Evolutionary conservation across 495 filamentous ascomycete species (phyloP), one percentile per base, ranked within the genome.

Genomic region (Lepidopterella palustris): DNA sequence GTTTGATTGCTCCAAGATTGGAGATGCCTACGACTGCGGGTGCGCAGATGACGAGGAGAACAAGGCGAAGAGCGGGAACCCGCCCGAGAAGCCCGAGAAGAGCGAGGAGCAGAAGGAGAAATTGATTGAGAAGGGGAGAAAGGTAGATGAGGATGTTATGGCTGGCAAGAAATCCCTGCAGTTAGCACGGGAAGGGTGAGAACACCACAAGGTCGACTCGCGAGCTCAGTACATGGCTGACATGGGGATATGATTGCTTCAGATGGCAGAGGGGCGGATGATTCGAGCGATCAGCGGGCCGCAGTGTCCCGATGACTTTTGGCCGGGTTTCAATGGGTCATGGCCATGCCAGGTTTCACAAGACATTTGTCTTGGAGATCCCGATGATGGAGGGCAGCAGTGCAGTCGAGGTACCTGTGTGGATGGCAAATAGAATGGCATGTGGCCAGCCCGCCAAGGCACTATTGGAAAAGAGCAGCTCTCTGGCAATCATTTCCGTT

Each of bases 1-100:
- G 53, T 97, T 96, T 71, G 90, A 97, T 70, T 98, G 93, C 67
- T 84, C 81, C 48, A 87, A 89, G 10, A 87, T 98, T 58, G 90
- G 90, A 2, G 89, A 95, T 58, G 87, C 89, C 64, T 98, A 98
- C 71, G 92, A 98, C 71, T 98, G 93, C 66, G 93, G 93, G 11
- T 98, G 93, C 71, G 88, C 84, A 2, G 91, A 89, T 27, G 89
- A 92, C 53, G 84, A 80, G 28, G 71, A 67, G 57, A 72, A 78
- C 48, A 50, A 24, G 4, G 40, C 21, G 9, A 54, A 32, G 62
- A 53, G 45, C 29, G 26, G 57, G 31, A 48, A 51, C 63, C 55
- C 60, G 49, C 35, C 57, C 42, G 47, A 57, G 50, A 63, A 66
- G 53, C 55, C 58, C 21, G 63, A 61, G 52, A 57, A 55, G 66